Base-by-base conservation (phyloP, 768 basidiomycete genomes). In the Mycena rebaudengoi region DNA sequence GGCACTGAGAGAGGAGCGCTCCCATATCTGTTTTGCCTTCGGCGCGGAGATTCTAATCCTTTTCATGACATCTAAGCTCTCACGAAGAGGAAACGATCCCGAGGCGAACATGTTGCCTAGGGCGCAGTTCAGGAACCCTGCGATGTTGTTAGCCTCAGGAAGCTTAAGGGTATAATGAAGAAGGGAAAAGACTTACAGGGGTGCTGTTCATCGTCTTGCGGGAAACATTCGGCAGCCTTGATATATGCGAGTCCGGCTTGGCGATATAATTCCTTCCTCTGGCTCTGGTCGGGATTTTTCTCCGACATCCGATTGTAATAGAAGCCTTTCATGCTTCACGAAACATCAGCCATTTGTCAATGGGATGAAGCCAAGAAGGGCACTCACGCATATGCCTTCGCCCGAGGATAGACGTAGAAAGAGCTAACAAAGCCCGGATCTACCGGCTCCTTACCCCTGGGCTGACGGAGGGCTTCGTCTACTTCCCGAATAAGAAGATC, bases 181-280 rank as follows among this genome's bases (percentile, higher is more conserved):
- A 37, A 30, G 11, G 43, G 2, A n/a, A 28, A 16, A 32, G 13
- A 50, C 66, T 7, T 57, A 69, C 70, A 67, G 1, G 59, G 58
- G 28, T 71, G 66, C 7, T 55, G 28, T 44, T 71, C 70, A 51
- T 71, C 70, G 51, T 71, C 70, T 21, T 50, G 18, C 14, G 70
- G 68, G 62, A 60, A 65, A 45, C 29, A 57, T n/a, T 58, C 45
- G 8, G 66, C 65, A 13, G 70, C 63, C 5, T 56, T 23, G 16
- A 62, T 7, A 29, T 71, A 71, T 21, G 25, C 35, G 3, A 37
- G 11, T n/a, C 63, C 60, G 14, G 70, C 65, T 40, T 67, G 35
- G 52, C 45, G 61, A 40, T 25, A 50, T 26, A 33, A 40, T 6
- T n/a, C 35, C 11, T 4, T 20, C 7, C 10, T 18, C 21, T 40